A percentile compares a stretch with the other conserved stretches of the same genome.
Evolutionary conservation across 768 basidiomycete genomes (phyloP).

Genomic region (Rhodocollybia butyracea): DNA sequence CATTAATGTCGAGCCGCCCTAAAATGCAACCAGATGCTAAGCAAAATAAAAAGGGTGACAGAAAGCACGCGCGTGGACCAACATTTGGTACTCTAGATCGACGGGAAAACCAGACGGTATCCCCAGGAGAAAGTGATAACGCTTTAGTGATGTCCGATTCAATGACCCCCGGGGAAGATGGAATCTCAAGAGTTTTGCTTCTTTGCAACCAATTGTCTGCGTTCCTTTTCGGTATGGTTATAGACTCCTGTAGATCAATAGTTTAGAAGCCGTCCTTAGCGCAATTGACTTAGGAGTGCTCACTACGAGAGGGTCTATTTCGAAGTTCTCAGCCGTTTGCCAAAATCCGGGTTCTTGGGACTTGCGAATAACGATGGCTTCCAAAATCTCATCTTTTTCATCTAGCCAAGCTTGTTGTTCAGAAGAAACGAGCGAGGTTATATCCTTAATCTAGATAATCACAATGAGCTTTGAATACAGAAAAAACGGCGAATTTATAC

Average conservation of each 20-base stretch:
- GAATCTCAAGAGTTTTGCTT: constrained; percentile 24
- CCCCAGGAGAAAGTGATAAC: constrained; percentile 44
- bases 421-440: constrained; percentile 34
- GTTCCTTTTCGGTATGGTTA: constrained; percentile 46
- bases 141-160: constrained; percentile 32
- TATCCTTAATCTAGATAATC: constrained; percentile 39
- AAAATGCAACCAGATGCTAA: constrained; percentile 5
- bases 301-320: constrained; percentile 26
- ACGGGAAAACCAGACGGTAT: constrained; percentile 56
- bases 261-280: background rate
- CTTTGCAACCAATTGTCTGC: constrained; percentile 43
- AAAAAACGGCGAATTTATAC: constrained; percentile 35
- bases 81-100: constrained; percentile 54
- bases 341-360: constrained; percentile 36
- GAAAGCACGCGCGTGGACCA: constrained; percentile 15
- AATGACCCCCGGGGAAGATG: constrained; percentile 16
- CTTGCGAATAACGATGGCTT: constrained; percentile 45
- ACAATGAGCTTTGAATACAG: background rate
- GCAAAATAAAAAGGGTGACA: background rate
- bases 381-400: constrained; percentile 32
- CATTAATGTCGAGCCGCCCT: constrained; percentile 87
- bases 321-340: constrained; percentile 35
- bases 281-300: constrained; percentile 11
- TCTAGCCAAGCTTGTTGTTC: constrained; percentile 26
- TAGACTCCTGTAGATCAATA: constrained; percentile 39